phyloP scores from a whole-genome alignment of 495 filamentous ascomycete genomes.

The Aspergillus egyptiacus region DNA sequence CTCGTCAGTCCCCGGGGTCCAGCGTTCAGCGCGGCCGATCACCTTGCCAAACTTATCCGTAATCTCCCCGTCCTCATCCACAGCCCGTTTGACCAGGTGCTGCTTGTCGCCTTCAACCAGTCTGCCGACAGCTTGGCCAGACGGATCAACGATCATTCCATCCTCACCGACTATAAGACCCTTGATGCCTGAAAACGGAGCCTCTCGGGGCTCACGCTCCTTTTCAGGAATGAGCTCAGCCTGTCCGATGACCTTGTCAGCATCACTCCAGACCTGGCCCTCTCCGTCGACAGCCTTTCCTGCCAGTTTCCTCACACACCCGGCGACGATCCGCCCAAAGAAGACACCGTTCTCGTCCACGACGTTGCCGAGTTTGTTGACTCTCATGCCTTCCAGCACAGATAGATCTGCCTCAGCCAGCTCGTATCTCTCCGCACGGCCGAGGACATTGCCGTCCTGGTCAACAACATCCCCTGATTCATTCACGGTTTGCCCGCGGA shows the following conservation, averaged over 20 bases:
- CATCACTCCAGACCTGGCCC: slow-evolving; percentile 67
- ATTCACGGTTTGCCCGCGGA: slow-evolving; percentile 69
- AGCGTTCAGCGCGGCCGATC: slow-evolving; percentile 68
- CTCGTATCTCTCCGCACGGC: slow-evolving; percentile 68
- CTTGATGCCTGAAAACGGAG: slow-evolving; percentile 64
- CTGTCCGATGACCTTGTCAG: slow-evolving; percentile 63
- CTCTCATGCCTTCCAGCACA: slow-evolving; percentile 52
- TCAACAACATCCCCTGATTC: slow-evolving; percentile 81
- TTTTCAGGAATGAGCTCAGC: slow-evolving; percentile 65
- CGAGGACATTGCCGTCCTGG: slow-evolving; percentile 70
- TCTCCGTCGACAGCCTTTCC: slow-evolving; percentile 69
- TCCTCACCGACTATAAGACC: slow-evolving; percentile 61
- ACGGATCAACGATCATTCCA: slow-evolving; percentile 55
- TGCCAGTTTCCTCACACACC: slow-evolving; percentile 55
- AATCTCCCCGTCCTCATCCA: slow-evolving; percentile 76
- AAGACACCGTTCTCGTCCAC: slow-evolving; percentile 63
- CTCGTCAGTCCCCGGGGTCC: too few relatives aligned
- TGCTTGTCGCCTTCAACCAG: slow-evolving; percentile 61
- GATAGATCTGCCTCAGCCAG: slow-evolving; percentile 42
- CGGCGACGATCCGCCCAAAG: slow-evolving; percentile 65
- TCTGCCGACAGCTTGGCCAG: slow-evolving; percentile 60
- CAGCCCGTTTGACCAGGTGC: slow-evolving; percentile 58
- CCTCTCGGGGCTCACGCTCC: slow-evolving; percentile 59
- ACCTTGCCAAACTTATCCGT: slow-evolving; percentile 67
- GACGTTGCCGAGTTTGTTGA: slow-evolving; percentile 74